Evolutionary conservation across 345 rosid species (phyloP).

Genomic region (Bruguiera parviflora): DNA sequence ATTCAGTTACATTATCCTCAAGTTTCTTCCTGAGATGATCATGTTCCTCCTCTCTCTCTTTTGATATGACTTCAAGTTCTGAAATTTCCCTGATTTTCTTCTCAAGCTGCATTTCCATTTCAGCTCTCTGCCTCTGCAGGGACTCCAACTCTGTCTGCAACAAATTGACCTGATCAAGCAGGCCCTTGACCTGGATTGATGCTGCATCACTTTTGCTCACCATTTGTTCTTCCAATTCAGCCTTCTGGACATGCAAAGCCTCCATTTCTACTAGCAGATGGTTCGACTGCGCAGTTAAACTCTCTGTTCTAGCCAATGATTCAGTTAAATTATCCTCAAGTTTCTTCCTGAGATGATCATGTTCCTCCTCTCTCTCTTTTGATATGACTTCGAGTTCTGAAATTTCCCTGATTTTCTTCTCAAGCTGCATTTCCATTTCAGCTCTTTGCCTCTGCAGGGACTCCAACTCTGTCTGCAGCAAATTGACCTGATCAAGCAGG

Average conservation of each 20-base stretch:
- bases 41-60: conserved; percentile 48
- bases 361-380: conserved; percentile 45
- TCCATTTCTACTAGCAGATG: conserved; percentile 40
- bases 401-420: conserved; percentile 35
- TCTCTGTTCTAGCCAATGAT: conserved; percentile 49
- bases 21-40: conserved; percentile 47
- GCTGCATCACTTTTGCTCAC: conserved; percentile 49
- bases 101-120: conserved; percentile 44
- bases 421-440: conserved; percentile 44
- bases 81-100: conserved; percentile 31
- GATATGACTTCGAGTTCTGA: conserved; percentile 32
- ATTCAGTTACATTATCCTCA: conserved; percentile 51
- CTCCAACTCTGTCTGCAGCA: too few species aligned
- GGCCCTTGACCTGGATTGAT: conserved; percentile 38
- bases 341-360: conserved; percentile 45
- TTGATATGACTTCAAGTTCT: conserved; percentile 32
- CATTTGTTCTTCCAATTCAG: conserved; percentile 62
- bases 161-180: conserved; percentile 45
- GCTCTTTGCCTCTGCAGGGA: too few species aligned
- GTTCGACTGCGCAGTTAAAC: conserved; percentile 46
- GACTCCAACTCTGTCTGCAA: conserved; percentile 47
- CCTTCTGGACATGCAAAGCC: conserved; percentile 40
- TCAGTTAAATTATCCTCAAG: conserved; percentile 52
- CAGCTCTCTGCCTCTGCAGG: conserved; percentile 43
- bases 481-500: too few species aligned